phyloP scores from a whole-genome alignment of 2,329 filamentous ascomycete species.

The Curvularia verruculosa region DNA sequence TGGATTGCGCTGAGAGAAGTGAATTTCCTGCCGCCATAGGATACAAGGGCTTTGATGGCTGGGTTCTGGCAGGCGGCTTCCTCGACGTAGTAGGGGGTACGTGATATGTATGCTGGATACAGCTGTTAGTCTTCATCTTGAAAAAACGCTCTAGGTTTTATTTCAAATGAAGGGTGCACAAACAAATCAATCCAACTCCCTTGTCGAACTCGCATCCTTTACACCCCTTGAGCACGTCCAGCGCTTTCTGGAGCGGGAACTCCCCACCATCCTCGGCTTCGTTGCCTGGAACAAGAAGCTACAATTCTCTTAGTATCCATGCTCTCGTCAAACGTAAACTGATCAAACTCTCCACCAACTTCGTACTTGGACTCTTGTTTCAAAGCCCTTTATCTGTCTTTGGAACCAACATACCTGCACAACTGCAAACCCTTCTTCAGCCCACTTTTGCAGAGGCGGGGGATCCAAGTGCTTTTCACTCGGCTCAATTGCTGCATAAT shows the following conservation, averaged over 20 bases:
- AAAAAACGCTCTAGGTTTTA: not conserved
- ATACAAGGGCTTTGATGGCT: slow-evolving; percentile 40
- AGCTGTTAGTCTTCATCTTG: slow-evolving; percentile 3
- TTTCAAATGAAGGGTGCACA: not conserved
- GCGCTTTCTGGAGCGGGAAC: slow-evolving; percentile 36
- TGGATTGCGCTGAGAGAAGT: slow-evolving; percentile 29
- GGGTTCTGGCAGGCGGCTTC: slow-evolving; percentile 33
- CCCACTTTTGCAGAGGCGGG: slow-evolving; percentile 69
- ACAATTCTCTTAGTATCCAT: slow-evolving; percentile 18
- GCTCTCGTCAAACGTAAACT: not conserved
- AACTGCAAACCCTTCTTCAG: slow-evolving; percentile 71
- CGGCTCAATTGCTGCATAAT: slow-evolving; percentile 35
- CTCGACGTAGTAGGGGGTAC: slow-evolving; percentile 42
- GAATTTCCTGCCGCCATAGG: slow-evolving; percentile 40
- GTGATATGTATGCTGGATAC: slow-evolving; percentile 38
- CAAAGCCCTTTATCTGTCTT: not conserved
- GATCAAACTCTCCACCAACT: slow-evolving; percentile 42
- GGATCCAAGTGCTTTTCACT: slow-evolving; percentile 57
- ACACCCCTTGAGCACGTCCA: slow-evolving; percentile 32
- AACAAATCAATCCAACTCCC: slow-evolving; percentile 44
- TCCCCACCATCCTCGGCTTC: slow-evolving; percentile 40
- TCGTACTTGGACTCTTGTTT: not conserved
- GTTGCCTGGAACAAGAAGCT: slow-evolving; percentile 53
- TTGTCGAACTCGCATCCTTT: slow-evolving; percentile 33
- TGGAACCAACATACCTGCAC: slow-evolving; percentile 50